phyloP scores from a whole-genome alignment of 768 basidiomycete genomes.

The Kondoa malvinella region DNA sequence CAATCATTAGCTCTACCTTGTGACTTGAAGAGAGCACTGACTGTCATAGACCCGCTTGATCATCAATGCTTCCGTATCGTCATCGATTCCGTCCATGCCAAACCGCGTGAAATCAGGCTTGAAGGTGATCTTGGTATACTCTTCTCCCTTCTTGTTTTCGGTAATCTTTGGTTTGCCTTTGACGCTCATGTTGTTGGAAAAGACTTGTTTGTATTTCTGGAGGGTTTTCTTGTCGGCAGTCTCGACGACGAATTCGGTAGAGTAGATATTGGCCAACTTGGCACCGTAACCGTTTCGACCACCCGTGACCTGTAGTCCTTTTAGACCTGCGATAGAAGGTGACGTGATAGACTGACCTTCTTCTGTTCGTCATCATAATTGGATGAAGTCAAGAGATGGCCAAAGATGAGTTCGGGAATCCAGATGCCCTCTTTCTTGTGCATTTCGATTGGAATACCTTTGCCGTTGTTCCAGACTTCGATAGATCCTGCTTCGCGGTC shows the following conservation, averaged over 20 bases:
- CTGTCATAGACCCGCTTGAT: conserved; percentile 82
- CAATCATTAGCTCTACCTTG: conserved; percentile 18
- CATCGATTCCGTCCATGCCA: conserved; percentile 65
- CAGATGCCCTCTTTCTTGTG: conserved; percentile 83
- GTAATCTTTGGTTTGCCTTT: conserved; percentile 84
- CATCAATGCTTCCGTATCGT: conserved; percentile 71
- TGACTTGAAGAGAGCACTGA: not conserved
- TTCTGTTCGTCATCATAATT: conserved; percentile 99
- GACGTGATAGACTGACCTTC: conserved; percentile 42
- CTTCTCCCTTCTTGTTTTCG: conserved; percentile 68
- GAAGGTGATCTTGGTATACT: conserved; percentile 84
- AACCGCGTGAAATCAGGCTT: conserved; percentile 80
- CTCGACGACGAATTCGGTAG: conserved; percentile 83
- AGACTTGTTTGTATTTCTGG: conserved; percentile 89
- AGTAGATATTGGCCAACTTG: conserved; percentile 96
- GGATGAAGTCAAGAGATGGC: conserved; percentile 77
- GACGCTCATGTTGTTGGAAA: conserved; percentile 80
- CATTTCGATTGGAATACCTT: conserved; percentile 90
- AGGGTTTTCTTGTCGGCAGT: conserved; percentile 71
- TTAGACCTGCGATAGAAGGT: not conserved
- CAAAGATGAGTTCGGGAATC: conserved; percentile 94
- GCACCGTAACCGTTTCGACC: conserved; percentile 98
- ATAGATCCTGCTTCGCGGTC: conserved; percentile 69
- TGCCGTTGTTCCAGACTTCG: conserved; percentile 86
- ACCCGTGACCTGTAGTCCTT: conserved; percentile 42